Base-by-base conservation (phyloP, 163 green algal species). In the Chloromonas sp. region DNA sequence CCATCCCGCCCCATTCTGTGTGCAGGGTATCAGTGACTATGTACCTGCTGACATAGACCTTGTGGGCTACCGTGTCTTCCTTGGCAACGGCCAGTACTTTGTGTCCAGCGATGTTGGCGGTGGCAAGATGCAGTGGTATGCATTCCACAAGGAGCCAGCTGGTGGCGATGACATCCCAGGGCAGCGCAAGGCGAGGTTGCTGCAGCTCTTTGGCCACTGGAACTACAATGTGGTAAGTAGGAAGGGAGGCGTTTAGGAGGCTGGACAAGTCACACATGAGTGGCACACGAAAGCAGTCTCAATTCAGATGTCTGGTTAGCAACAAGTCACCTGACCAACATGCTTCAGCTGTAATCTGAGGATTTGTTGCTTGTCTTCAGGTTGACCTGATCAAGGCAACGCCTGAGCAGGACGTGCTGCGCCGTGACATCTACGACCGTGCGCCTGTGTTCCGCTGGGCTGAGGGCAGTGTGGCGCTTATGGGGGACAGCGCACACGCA, bases 61-160 rank as follows among this genome's bases (percentile, higher is more conserved):
- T 14, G 93, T 97, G 0, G 96, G 94, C 59, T 99, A 99, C 90
- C 95, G 96, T 71, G 97, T 99, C 76, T 99, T 99, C 90, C 93
- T 99, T 76, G 97, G 97, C 89, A 96, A 98, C 85, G 90, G 93
- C 1, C 92, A 98, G 86, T 99, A 99, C 90, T 99, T 99, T 94
- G 97, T 99, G 57, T 93, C 83, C 84, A 95, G 88, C 82, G 97
- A 99, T 89, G 97, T 99, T n/a, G 97, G 97, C 58, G 92, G 91
- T 60, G 97, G 97, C 85, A 97, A 98, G 91, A 96, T 96, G 94
- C 97, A 99, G 91, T 99, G 96, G 94, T 95, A 95, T 84, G 92
- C 87, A 15, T 95, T 95, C 90, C 92, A 96, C 87, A 95, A 95
- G 89, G 93, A 96, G 85, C 84, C 90, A 0, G 84, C 92, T 15